These are phyloP conservation scores for Marasmius oreades DNA, from an alignment of 1,284 basidiomycete genomes.

Conservation along the genomic window DNA sequence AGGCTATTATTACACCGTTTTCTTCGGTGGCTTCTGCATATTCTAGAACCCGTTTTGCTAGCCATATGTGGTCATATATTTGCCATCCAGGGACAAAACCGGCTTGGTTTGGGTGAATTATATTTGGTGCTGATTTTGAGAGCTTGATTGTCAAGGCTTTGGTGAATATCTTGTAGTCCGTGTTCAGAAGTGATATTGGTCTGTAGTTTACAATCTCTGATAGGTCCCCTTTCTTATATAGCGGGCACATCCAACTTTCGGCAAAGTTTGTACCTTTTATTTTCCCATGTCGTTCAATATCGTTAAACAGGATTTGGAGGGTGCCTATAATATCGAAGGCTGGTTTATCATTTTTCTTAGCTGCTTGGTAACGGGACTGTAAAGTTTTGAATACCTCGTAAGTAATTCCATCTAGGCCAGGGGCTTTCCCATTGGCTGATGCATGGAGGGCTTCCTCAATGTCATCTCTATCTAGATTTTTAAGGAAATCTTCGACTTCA, in stretches of 20 bases:
- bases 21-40: slow-evolving; percentile 18
- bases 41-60: slow-evolving; percentile 15
- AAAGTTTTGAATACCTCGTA: slow-evolving; percentile 26
- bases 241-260: slow-evolving; percentile 30
- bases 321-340: slow-evolving; percentile 1
- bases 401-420: slow-evolving; percentile 26
- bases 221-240: slow-evolving; percentile 17
- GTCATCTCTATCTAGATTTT: slow-evolving; percentile 14
- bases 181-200: no score
- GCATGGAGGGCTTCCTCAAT: slow-evolving; percentile 15
- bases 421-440: slow-evolving; percentile 21
- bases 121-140: no score
- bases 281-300: slow-evolving; percentile 27
- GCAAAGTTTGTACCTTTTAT: slow-evolving; percentile 19
- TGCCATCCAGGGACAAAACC: slow-evolving; percentile 18
- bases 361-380: background rate
- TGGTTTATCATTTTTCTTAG: background rate
- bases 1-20: slow-evolving; percentile 15
- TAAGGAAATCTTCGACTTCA: slow-evolving; percentile 9
- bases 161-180: no score
- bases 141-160: no score
- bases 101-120: no score
- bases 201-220: no score
- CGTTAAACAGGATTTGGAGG: slow-evolving; percentile 12
- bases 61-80: slow-evolving; percentile 18